Percentiles rank a stretch among this genome's conserved stretches.
phyloP scores from a whole-genome alignment of 108 stramenopile species.

The Cyclotella baltica region DNA sequence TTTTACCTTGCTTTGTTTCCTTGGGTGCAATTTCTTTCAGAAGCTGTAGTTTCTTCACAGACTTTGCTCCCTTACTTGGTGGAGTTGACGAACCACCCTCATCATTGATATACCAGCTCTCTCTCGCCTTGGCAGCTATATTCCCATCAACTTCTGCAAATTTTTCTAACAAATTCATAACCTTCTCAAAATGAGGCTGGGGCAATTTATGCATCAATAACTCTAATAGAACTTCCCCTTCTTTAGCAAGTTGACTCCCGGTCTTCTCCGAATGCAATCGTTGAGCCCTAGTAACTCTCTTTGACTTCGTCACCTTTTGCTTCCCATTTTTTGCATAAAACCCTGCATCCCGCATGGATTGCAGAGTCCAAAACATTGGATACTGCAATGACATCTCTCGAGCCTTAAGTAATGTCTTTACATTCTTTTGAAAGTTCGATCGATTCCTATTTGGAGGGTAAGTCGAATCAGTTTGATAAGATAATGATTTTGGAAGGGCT shows the following conservation, averaged over 20 bases:
- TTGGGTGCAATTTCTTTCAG: slow-evolving; percentile 1
- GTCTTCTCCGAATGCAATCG: slow-evolving; percentile 25
- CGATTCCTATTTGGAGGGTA: slow-evolving; percentile 57
- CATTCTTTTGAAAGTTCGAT: slow-evolving; percentile 18
- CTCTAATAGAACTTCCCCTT: slow-evolving; percentile 39
- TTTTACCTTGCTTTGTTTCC: slow-evolving; percentile 27
- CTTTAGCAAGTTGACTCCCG: slow-evolving; percentile 18
- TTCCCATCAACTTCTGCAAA: slow-evolving; percentile 34
- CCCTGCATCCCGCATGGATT: slow-evolving; percentile 18
- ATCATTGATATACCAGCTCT: slow-evolving; percentile 26
- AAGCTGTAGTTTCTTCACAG: neutral
- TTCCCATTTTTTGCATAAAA: neutral
- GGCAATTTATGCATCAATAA: slow-evolving; percentile 33
- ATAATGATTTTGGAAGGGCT: neutral
- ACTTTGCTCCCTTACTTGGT: too few relatives aligned
- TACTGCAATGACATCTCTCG: slow-evolving; percentile 35
- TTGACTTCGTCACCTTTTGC: neutral
- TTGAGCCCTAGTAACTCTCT: slow-evolving; percentile 14
- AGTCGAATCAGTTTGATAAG: slow-evolving; percentile 36
- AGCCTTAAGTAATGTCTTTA: slow-evolving; percentile 34
- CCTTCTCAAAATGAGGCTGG: slow-evolving; percentile 42
- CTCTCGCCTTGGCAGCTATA: neutral
- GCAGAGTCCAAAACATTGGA: slow-evolving; percentile 41
- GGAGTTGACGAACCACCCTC: too few relatives aligned
- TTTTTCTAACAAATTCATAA: slow-evolving; percentile 33